A percentile compares a stretch with the other conserved stretches of the same genome.
phyloP scores from a whole-genome alignment of 169 alveolate species.

The Cryptosporidium felis region DNA sequence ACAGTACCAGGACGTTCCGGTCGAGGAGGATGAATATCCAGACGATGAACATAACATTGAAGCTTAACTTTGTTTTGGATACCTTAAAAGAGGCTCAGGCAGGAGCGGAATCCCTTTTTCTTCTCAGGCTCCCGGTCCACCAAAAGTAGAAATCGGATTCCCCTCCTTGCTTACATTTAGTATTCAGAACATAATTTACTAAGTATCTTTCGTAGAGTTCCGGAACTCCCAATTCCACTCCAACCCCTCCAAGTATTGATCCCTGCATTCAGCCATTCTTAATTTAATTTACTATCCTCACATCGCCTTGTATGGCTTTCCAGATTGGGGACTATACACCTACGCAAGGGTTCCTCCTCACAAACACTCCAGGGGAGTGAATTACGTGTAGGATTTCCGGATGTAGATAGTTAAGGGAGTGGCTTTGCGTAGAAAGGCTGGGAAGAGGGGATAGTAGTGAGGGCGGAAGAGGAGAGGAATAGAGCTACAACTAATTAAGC shows the following conservation, averaged over 20 bases:
- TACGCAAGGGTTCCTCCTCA: too few species aligned
- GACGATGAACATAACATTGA: constrained; percentile 81
- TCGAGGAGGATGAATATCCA: constrained; percentile 94
- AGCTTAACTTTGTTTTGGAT: constrained; percentile 14
- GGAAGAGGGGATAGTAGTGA: too few species aligned
- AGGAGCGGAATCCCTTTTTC: not conserved
- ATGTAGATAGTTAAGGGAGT: too few species aligned
- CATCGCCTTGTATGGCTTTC: not conserved
- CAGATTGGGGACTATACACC: too few species aligned
- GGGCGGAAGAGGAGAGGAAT: too few species aligned
- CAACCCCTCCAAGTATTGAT: not conserved
- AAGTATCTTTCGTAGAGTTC: constrained; percentile 3
- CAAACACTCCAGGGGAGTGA: too few species aligned
- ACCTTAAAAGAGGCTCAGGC: not conserved
- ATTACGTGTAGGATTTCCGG: too few species aligned
- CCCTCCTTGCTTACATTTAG: constrained; percentile 3
- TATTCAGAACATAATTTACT: constrained; percentile 47
- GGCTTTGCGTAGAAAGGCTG: too few species aligned
- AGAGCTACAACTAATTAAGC: too few species aligned
- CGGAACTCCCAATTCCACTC: constrained; percentile 10
- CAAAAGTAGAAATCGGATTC: not conserved
- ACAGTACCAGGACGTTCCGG: constrained; percentile 98
- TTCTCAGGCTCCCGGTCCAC: not conserved
- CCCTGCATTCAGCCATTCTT: not conserved
- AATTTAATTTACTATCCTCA: not conserved